Conservation (phyloP, 177 flowering plant species). For the Vitis hybrid region DNA sequence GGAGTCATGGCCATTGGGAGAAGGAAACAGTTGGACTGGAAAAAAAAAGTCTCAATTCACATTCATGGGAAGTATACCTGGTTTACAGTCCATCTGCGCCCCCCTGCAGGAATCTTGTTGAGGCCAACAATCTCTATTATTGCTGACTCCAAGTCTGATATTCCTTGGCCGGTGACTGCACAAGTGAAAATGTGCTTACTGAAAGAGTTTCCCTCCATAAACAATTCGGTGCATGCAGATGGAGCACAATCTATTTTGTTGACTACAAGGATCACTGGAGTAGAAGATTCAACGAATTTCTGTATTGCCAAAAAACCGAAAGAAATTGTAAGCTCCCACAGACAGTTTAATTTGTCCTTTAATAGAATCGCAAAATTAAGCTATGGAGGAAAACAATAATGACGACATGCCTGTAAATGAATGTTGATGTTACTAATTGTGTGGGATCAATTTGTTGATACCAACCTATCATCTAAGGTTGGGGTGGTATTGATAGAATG, state of each 20-base stretch:
- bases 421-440: no score
- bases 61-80: constrained; percentile 48
- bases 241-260: constrained; percentile 84
- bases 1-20: neutral
- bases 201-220: constrained; percentile 31
- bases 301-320: constrained; percentile 31
- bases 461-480: no score
- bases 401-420: no score
- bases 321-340: neutral
- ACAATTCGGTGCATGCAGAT: constrained; percentile 33
- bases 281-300: constrained; percentile 41
- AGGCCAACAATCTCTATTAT: constrained; percentile 71
- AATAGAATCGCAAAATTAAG: neutral
- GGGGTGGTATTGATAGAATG: no score
- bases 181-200: constrained; percentile 63
- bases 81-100: constrained; percentile 81
- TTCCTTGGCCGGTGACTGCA: constrained; percentile 82
- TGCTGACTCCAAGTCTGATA: constrained; percentile 66
- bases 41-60: no score
- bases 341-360: neutral
- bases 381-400: neutral
- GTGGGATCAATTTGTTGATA: no score
- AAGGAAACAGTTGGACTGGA: neutral
- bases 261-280: constrained; percentile 74
- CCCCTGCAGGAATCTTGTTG: constrained; percentile 60